Base-by-base conservation (phyloP, 345 rosid genomes). In the Populus euphratica region DNA sequence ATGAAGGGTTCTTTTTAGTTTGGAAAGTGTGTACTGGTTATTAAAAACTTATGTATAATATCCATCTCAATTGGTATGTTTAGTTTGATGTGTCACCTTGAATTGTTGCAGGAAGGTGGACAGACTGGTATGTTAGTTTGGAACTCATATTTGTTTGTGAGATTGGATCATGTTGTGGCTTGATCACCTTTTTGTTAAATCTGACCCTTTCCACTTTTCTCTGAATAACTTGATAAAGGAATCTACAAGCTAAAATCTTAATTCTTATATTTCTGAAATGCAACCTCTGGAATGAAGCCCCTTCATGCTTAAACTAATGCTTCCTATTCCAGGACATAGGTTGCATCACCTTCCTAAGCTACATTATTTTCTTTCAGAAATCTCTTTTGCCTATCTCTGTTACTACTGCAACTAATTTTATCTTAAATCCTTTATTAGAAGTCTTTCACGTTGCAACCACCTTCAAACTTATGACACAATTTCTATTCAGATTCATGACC, bases 381-480 rank as follows among this genome's bases (percentile, higher is more conserved):
- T 83, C 77, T 83, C 82, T 84, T 71, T 83, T 86, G 77, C 81
- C 84, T 79, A 79, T 81, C 88, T 83, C 84, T 71, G 72, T 87
- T 77, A 77, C 68, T 77, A 85, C 69, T 79, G 76, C 82, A 79
- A 33, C 79, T 89, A 69, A 83, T 79, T 13, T 73, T 77, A 73
- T 82, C 81, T 67, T 82, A 71, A 80, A 67, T 81, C 73, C 73
- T 73, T 29, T 35, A 70, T 2, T 17, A 25, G 27, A 68, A 44
- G 29, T 80, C 87, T 77, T 85, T 87, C 84, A 81, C 82, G 72
- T 81, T 80, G 76, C 78, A 25, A 83, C 87, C 84, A 88, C 87
- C 83, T 79, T 81, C 79, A 79, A 72, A 86, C 93, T 88, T 64
- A 77, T 86, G 86, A 87, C 77, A 88, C 92, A 89, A 90, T 68